A percentile compares a stretch with the other conserved stretches of the same genome.
Conservation (phyloP, 352 stramenopile genomes). For the Globisporangium takayamanum region DNA sequence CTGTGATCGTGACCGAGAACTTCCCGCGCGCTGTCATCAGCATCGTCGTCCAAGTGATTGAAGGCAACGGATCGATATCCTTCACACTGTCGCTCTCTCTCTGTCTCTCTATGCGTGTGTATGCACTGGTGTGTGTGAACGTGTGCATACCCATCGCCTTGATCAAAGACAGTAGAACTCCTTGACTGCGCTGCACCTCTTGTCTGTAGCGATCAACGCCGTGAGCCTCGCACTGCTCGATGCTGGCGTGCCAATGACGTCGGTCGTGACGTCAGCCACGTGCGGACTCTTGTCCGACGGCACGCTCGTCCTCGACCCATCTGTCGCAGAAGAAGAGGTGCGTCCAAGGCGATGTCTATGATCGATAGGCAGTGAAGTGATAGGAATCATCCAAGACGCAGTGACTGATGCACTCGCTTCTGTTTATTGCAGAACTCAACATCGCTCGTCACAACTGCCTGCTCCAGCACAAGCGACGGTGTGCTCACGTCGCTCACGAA, state of each 20-base stretch:
- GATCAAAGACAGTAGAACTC: slow-evolving; percentile 9
- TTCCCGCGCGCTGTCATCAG: slow-evolving; percentile 81
- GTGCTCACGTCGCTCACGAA: slow-evolving; percentile 74
- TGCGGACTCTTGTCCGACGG: slow-evolving; percentile 62
- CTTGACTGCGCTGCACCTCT: slow-evolving; percentile 45
- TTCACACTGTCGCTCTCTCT: slow-evolving; percentile 13
- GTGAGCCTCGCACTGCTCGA: slow-evolving; percentile 74
- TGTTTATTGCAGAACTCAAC: slow-evolving; percentile 31
- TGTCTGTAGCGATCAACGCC: slow-evolving; percentile 79
- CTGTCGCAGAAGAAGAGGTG: slow-evolving; percentile 68
- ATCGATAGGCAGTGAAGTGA: too few species aligned
- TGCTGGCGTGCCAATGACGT: slow-evolving; percentile 69
- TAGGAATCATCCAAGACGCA: not conserved
- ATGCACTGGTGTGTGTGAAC: not conserved
- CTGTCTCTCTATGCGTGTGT: slow-evolving; percentile 14
- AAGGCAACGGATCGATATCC: slow-evolving; percentile 76
- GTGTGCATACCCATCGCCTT: not conserved
- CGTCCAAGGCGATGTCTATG: not conserved
- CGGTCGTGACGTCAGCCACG: slow-evolving; percentile 60
- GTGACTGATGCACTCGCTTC: not conserved
- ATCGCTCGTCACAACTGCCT: slow-evolving; percentile 59
- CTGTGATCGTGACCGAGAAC: slow-evolving; percentile 56
- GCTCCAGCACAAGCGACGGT: slow-evolving; percentile 54
- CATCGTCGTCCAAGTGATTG: slow-evolving; percentile 81
- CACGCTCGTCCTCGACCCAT: slow-evolving; percentile 63